Base-by-base conservation (phyloP, 257 asterid genomes). In the Nicotiana tabacum region DNA sequence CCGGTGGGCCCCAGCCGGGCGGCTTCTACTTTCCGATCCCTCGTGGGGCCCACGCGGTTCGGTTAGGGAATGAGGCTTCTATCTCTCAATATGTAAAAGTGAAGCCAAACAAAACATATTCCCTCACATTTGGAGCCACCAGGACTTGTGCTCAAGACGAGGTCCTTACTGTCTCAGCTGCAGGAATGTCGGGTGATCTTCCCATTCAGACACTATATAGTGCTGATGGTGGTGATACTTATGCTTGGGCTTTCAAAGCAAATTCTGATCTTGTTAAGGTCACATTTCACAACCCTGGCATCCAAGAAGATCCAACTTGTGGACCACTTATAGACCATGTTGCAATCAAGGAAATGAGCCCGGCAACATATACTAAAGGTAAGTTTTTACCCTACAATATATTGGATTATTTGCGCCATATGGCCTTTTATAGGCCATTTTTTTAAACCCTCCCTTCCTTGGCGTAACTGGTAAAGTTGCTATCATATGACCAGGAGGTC, bases 61-160 rank as follows among this genome's bases (percentile, higher is more conserved):
- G 96, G 87, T 93, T 94, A 0, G 98, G 97, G 2, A 94, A 94
- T 18, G 98, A 92, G 27, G 97, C 95, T 24, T 86, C 95, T 0
- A 32, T 94, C 7, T 86, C 96, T 0, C 97, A 94, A 74, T 35
- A 84, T 62, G 88, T 94, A 57, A 81, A 81, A 6, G 81, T 94
- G 80, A 91, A 85, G 67, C 83, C 87, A 0, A 88, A 92, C 0
- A 16, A 84, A 0, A 33, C 58, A 37, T 92, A 91, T 57, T 79
- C 90, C 3, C 86, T 94, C 46, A 92, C 97, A 43, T 94, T 92
- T 51, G 93, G 92, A 0, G 96, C 93, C 35, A 94, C 97, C 3
- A 87, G 98, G 69, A 94, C 98, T 2, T 92, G 97, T 77, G 98
- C 96, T 2, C 97, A 91, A 53, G 93, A 94, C 9, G 98, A 92